Base-by-base conservation (phyloP, 2,329 filamentous ascomycete species). In the Colletotrichum destructivum region DNA sequence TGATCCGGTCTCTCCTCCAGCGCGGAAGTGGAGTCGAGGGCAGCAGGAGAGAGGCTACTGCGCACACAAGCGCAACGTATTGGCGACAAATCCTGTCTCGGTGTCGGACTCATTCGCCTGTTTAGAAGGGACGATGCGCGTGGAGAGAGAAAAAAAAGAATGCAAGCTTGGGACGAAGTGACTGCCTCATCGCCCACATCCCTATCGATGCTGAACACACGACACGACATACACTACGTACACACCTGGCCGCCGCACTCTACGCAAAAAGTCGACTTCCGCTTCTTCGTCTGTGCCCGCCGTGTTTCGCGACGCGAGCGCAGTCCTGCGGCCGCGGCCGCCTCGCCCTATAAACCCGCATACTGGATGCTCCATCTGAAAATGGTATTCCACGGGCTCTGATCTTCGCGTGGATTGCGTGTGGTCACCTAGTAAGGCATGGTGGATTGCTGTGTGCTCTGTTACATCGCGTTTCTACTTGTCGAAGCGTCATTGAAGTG, bases 11-110 rank as follows among this genome's bases (percentile, higher is more conserved):
- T 69, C 65, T 66, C 40, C 38, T 15, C 52, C 42, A 18, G 44
- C 15, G n/a, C 38, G 26, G 23, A 13, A 42, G 13, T 38, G 21
- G 31, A 15, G 46, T 61, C 44, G n/a, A 40, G 59, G 13, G 18
- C 15, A 12, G 8, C 1, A 47, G 18, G 16, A 26, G 16, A n/a
- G 26, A 61, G 40, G 23, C 12, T 21, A 21, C 18, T 62, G 67
- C 35, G 38, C 55, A 66, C 67, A 62, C 62, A 69, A 63, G 60
- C 65, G 59, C 64, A 63, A 68, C 46, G 59, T 63, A 52, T 44
- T 54, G 54, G 65, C 52, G 59, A 71, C 69, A 62, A 21, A 55
- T 49, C n/a, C 46, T 59, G 65, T 69, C 69, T 71, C 69, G 52
- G 61, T 35, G 52, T 55, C 59, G 59, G 49, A 59, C 44, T 68